phyloP scores from a whole-genome alignment of 805 yeast species.

The Candida nonsorbophila region DNA sequence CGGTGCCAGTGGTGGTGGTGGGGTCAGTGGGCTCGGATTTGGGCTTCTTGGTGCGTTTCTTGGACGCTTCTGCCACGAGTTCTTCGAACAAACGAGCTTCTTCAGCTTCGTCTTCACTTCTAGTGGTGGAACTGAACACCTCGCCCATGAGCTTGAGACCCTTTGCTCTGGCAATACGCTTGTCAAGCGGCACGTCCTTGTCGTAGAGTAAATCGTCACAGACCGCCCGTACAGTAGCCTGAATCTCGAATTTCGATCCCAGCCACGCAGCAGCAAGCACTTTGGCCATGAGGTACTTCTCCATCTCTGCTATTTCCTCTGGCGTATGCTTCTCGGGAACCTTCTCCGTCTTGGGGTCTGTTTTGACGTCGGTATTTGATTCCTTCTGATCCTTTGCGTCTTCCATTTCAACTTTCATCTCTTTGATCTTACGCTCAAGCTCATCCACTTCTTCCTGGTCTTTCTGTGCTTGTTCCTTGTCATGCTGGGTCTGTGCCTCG shows the following conservation, averaged over 20 bases:
- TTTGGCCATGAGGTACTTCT: conserved; percentile 71
- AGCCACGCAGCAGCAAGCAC: conserved; percentile 83
- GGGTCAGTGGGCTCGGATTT: background rate
- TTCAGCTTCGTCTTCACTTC: conserved; percentile 66
- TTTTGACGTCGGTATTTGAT: conserved; percentile 9
- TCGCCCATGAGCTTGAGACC: conserved; percentile 57
- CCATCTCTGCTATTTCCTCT: conserved; percentile 66
- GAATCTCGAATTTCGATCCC: conserved; percentile 74
- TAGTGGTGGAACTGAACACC: conserved; percentile 51
- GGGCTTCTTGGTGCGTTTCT: conserved; percentile 31
- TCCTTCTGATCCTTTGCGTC: conserved; percentile 12
- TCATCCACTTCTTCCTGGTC: conserved; percentile 14
- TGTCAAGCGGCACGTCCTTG: conserved; percentile 40
- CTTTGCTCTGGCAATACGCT: conserved; percentile 56
- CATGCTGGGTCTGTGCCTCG: conserved; percentile 10
- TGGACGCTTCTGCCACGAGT: conserved; percentile 46
- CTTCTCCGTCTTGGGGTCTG: conserved; percentile 9
- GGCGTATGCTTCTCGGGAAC: conserved; percentile 41
- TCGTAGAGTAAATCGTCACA: conserved; percentile 65
- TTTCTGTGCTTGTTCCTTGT: conserved; percentile 11
- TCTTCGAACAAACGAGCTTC: conserved; percentile 78
- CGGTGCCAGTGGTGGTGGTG: no score
- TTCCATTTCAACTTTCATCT: conserved; percentile 8
- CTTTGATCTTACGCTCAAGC: conserved; percentile 13
- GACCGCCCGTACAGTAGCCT: conserved; percentile 64